These are phyloP conservation scores for Rhodotorula sp. DNA, from an alignment of 1,284 basidiomycete species.

Conservation along the genomic window DNA sequence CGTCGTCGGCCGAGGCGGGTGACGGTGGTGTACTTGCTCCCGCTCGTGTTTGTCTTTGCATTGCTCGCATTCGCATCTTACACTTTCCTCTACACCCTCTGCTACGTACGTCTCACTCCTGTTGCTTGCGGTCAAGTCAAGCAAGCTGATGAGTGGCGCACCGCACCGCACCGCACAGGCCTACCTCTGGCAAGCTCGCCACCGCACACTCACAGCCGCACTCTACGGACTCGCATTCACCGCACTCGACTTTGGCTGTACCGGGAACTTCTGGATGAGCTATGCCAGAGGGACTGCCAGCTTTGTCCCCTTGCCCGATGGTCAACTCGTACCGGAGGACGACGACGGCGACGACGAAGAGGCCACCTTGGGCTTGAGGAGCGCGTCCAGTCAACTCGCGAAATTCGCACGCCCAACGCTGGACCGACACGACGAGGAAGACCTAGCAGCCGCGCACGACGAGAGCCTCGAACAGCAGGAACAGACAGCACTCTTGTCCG, in stretches of 20 bases:
- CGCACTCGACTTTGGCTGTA: constrained; percentile 16
- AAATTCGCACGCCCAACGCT: neutral
- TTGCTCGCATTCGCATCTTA: constrained; percentile 24
- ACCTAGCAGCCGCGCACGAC: neutral
- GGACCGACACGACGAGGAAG: neutral
- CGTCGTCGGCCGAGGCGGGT: neutral
- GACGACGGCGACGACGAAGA: constrained; percentile 14
- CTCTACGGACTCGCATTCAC: neutral
- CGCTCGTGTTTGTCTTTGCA: constrained; percentile 21
- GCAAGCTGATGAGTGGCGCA: neutral
- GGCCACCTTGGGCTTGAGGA: neutral
- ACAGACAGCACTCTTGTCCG: too few species aligned
- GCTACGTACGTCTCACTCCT: constrained; percentile 7
- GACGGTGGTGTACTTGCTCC: constrained; percentile 2
- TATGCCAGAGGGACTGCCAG: neutral
- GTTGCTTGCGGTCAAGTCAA: too few species aligned
- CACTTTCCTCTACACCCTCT: constrained; percentile 11
- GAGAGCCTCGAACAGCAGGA: neutral
- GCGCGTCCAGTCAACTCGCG: neutral
- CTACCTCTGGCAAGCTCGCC: constrained; percentile 8
- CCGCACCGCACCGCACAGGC: neutral
- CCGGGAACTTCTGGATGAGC: constrained; percentile 13
- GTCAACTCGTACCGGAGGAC: constrained; percentile 4
- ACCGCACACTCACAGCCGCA: neutral
- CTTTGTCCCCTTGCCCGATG: constrained; percentile 3